phyloP scores from a whole-genome alignment of 768 basidiomycete species.

The Leccinum boreale region DNA sequence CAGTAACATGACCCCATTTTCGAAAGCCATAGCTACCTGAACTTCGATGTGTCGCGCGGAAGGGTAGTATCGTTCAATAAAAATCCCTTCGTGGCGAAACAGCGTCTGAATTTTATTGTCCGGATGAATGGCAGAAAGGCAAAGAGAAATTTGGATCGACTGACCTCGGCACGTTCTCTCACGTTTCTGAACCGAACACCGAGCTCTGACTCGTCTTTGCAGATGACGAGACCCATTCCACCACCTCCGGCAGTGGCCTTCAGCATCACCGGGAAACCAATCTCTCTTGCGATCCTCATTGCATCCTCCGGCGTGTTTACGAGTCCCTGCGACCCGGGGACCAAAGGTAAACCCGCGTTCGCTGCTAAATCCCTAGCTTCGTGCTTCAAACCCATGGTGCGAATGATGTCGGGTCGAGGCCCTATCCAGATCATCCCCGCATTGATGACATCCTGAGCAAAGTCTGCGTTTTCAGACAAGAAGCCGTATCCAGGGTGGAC shows the following conservation, averaged over 20 bases:
- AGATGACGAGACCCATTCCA: slow-evolving; percentile 64
- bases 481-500: slow-evolving; percentile 67
- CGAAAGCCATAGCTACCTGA: slow-evolving; percentile 38
- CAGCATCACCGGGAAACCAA: slow-evolving; percentile 62
- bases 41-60: slow-evolving; percentile 63
- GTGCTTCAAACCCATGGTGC: slow-evolving; percentile 61
- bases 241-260: slow-evolving; percentile 71
- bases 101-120: slow-evolving; percentile 31
- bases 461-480: slow-evolving; percentile 59
- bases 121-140: background rate
- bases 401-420: slow-evolving; percentile 48
- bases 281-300: slow-evolving; percentile 32
- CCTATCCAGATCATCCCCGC: slow-evolving; percentile 59
- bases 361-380: slow-evolving; percentile 46
- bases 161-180: slow-evolving; percentile 44
- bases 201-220: slow-evolving; percentile 40
- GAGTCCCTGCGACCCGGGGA: slow-evolving; percentile 56
- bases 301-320: slow-evolving; percentile 42
- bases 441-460: slow-evolving; percentile 44
- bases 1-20: background rate
- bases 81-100: slow-evolving; percentile 50
- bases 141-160: slow-evolving; percentile 5
- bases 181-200: slow-evolving; percentile 33
- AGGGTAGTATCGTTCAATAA: slow-evolving; percentile 58
- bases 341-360: slow-evolving; percentile 48